Percentiles rank a stretch among this genome's conserved stretches.
These are phyloP conservation scores for Leccinum subrobustum DNA, from an alignment of 1,284 basidiomycete genomes.

Conservation along the genomic window DNA sequence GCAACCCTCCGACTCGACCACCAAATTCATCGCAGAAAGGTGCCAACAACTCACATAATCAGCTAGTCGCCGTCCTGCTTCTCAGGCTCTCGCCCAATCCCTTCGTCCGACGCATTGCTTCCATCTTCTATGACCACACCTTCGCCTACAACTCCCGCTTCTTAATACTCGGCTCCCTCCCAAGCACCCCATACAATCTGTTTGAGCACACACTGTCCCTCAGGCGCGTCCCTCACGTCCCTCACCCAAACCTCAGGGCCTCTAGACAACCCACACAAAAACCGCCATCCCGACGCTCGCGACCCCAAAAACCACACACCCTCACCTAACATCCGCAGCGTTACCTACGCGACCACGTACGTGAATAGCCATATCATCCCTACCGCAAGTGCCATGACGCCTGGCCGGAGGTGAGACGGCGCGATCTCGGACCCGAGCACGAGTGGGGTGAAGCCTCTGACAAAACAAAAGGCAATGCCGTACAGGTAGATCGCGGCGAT, in stretches of 20 bases:
- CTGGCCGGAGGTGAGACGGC: slow-evolving; percentile 45
- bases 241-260: slow-evolving; percentile 37
- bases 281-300: slow-evolving; percentile 43
- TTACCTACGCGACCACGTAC: slow-evolving; percentile 48
- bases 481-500: slow-evolving; percentile 47
- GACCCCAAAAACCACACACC: slow-evolving; percentile 47
- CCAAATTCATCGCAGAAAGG: not conserved
- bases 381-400: slow-evolving; percentile 41
- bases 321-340: slow-evolving; percentile 47
- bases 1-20: not conserved
- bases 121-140: not conserved
- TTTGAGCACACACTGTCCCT: slow-evolving; percentile 39
- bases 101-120: not conserved
- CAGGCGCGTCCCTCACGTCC: slow-evolving; percentile 44
- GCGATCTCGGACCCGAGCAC: slow-evolving; percentile 39
- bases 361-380: slow-evolving; percentile 45
- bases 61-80: slow-evolving; percentile 1
- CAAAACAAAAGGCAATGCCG: slow-evolving; percentile 42
- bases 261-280: slow-evolving; percentile 45
- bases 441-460: slow-evolving; percentile 32
- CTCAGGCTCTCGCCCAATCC: not conserved
- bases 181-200: not conserved
- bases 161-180: slow-evolving; percentile 26
- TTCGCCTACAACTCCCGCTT: slow-evolving; percentile 7
- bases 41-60: not conserved